phyloP scores from a whole-genome alignment of 176 grass and related monocot genomes.

The Carex myosuroides region DNA sequence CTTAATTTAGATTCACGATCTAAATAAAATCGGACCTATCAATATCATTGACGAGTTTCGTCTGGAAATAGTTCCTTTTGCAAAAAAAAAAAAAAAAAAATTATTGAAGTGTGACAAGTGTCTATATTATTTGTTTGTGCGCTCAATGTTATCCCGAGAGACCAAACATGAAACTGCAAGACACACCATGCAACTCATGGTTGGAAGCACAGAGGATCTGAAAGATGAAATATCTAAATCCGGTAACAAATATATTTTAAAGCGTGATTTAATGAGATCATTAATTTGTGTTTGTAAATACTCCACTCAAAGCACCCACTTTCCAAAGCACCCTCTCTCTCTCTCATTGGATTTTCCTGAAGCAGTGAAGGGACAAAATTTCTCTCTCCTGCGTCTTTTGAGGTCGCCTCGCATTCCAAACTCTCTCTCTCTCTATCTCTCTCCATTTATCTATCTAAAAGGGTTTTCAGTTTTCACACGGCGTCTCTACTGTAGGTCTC shows the following conservation, averaged over 20 bases:
- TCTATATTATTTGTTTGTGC: background rate
- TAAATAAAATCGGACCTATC: too few species aligned
- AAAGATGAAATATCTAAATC: background rate
- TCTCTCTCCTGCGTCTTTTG: background rate
- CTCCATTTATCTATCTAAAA: background rate
- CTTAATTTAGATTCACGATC: too few species aligned
- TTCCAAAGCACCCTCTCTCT: slow-evolving; percentile 9
- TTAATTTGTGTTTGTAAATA: slow-evolving; percentile 8
- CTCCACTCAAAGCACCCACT: background rate
- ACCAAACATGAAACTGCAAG: background rate
- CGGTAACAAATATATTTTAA: slow-evolving; percentile 2
- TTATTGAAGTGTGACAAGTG: too few species aligned
- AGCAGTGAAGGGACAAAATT: background rate
- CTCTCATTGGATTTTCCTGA: slow-evolving; percentile 5
- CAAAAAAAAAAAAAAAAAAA: background rate
- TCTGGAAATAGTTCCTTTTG: background rate
- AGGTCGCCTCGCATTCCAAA: background rate
- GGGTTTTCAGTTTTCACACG: background rate
- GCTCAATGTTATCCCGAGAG: background rate
- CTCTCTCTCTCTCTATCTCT: background rate
- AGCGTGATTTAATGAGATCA: background rate
- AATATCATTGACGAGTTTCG: background rate
- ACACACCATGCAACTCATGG: background rate
- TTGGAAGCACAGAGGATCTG: background rate
- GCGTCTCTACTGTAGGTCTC: background rate